These are phyloP conservation scores for Orbilia quercus DNA, from an alignment of 2,329 filamentous ascomycete species.

Conservation along the genomic window DNA sequence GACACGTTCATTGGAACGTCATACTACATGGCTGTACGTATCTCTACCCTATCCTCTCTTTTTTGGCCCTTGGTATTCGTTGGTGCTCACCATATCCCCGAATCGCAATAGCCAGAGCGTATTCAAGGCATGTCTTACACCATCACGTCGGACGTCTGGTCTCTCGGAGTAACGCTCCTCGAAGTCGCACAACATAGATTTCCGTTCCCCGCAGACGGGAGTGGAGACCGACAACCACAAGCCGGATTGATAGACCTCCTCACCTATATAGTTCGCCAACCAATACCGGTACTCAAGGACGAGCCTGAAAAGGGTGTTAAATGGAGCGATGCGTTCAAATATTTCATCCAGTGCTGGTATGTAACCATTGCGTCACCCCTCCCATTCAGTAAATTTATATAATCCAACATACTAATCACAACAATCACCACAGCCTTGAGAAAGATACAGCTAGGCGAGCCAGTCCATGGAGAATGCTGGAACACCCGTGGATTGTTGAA, in stretches of 20 bases:
- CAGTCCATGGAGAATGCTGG: slow-evolving; percentile 97
- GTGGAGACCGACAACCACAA: slow-evolving; percentile 72
- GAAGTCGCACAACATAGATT: slow-evolving; percentile 99
- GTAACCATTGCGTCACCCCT: slow-evolving; percentile 63
- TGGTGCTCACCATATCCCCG: neutral
- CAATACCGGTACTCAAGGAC: slow-evolving; percentile 94
- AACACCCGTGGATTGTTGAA: slow-evolving; percentile 98
- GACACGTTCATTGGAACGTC: slow-evolving; percentile 99
- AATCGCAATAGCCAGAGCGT: slow-evolving; percentile 74
- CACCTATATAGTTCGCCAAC: slow-evolving; percentile 96
- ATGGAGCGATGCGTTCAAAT: slow-evolving; percentile 98
- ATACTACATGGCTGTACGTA: slow-evolving; percentile 86
- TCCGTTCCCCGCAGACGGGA: slow-evolving; percentile 93
- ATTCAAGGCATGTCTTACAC: slow-evolving; percentile 98
- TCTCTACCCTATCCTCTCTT: neutral
- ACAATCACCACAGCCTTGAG: slow-evolving; percentile 75
- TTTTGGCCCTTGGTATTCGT: neutral
- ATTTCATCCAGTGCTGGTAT: slow-evolving; percentile 99
- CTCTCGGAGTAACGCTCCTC: slow-evolving; percentile 92
- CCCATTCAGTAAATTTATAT: neutral
- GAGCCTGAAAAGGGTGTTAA: slow-evolving; percentile 88
- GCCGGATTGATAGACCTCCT: slow-evolving; percentile 93
- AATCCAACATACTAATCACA: slow-evolving; percentile 8
- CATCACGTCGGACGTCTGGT: slow-evolving; percentile 99
- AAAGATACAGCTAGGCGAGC: slow-evolving; percentile 89